Base-by-base conservation (phyloP, 2,329 filamentous ascomycete species). In the Talaromyces sp. region DNA sequence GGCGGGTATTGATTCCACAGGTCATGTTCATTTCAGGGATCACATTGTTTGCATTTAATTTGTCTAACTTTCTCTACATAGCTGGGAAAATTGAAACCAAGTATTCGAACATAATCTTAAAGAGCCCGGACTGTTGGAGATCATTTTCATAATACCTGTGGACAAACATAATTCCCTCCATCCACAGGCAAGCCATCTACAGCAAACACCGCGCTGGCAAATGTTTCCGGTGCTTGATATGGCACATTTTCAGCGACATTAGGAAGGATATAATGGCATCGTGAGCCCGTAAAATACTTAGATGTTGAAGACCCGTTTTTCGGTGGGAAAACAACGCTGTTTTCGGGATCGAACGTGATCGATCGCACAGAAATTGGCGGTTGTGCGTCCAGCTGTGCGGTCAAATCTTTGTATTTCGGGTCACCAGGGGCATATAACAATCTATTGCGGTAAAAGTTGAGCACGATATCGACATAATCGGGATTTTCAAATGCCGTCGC, bases 401-500 rank as follows among this genome's bases (percentile, higher is more conserved):
- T 56, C n/a, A 61, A 26, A 31, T 53, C 56, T 1, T 52, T 54
- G 38, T 59, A 57, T 32, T 11, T 46, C 19, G 62, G 62, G 32
- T 63, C 62, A 6, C 62, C 62, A 8, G 38, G 46, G 3, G 53
- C 56, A 55, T 63, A 63, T 17, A 63, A 50, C 51, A 63, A 29
- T 8, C 62, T 51, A 14, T 63, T 63, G 5, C 62, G 62, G 48
- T 63, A 63, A 38, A 63, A 63, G 29, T 61, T 56, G n/a, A 58
- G 51, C 10, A 58, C 59, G 27, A 63, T 61, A 21, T 63, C 59
- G n/a, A 63, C 62, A 61, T 61, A 63, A 56, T 63, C 59, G 2
- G 59, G 53, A 48, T 63, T 63, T 5, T 56, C 41, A 12, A 63
- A 61, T 8, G 62, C 59, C 3, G 38, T 50, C 5, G 64, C 63